phyloP scores from a whole-genome alignment of 345 rosid species.

The Eucalyptus erythrocorys region DNA sequence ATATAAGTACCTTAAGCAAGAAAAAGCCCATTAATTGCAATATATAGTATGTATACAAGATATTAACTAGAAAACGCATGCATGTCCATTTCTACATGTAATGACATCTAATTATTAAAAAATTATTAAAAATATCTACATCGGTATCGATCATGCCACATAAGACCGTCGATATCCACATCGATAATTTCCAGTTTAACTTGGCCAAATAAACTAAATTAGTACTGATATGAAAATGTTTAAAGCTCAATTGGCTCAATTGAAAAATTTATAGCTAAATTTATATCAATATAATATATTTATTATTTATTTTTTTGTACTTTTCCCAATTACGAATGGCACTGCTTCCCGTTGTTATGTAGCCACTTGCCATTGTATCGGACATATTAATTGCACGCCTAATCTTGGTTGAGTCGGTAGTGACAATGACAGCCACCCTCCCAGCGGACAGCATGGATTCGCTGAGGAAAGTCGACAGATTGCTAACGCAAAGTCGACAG shows the following conservation, averaged over 20 bases:
- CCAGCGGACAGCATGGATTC: neutral
- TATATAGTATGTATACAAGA: neutral
- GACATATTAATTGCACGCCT: neutral
- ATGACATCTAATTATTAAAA: no score
- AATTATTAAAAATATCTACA: no score
- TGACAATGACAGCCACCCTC: neutral
- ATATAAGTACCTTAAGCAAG: neutral
- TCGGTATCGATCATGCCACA: rapidly evolving
- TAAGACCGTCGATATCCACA: rapidly evolving
- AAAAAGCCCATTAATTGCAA: neutral
- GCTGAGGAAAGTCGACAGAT: neutral
- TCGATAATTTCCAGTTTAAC: no score
- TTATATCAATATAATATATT: no score
- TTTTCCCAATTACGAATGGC: neutral
- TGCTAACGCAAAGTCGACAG: no score
- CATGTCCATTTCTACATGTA: no score
- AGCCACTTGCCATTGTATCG: no score
- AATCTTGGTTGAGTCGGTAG: neutral
- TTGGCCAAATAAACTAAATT: no score
- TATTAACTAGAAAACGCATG: neutral
- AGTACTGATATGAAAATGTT: no score
- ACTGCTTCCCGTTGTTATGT: neutral
- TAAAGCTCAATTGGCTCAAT: no score
- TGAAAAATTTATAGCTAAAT: rapidly evolving
- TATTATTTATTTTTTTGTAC: no score